These are phyloP conservation scores for Clavulina sp. DNA, from an alignment of 768 basidiomycete species.

Conservation along the genomic window DNA sequence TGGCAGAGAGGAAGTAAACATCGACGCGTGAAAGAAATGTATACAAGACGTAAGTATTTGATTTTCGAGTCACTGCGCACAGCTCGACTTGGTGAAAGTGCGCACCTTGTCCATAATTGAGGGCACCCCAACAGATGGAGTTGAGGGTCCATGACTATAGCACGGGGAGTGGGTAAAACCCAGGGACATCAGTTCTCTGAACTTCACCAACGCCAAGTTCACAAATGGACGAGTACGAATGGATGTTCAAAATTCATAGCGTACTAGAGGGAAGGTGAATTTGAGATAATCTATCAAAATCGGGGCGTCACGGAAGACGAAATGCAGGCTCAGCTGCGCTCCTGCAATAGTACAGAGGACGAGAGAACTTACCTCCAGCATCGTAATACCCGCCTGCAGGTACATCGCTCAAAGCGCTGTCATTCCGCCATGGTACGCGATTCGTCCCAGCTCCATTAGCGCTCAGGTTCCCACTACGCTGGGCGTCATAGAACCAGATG, in stretches of 20 bases:
- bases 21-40: too few species aligned
- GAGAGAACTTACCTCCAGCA: constrained; percentile 59
- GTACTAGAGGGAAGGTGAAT: constrained; percentile 65
- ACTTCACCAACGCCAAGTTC: constrained; percentile 1
- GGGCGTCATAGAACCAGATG: constrained; percentile 83
- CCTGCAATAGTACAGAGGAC: constrained; percentile 2
- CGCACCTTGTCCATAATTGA: constrained; percentile 62
- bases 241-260: too few species aligned
- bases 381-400: constrained; percentile 82
- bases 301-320: neutral
- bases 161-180: neutral
- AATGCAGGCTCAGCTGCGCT: neutral
- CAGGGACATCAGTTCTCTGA: neutral
- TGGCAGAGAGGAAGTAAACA: too few species aligned
- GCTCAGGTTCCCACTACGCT: constrained; percentile 65
- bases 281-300: constrained; percentile 60
- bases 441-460: constrained; percentile 44
- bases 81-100: neutral
- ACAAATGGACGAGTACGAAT: constrained; percentile 1
- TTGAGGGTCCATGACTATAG: constrained; percentile 59
- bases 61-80: too few species aligned
- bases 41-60: too few species aligned
- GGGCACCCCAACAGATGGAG: constrained; percentile 82
- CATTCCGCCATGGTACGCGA: constrained; percentile 76
- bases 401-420: constrained; percentile 63